Evolutionary conservation across 106 monocot species (phyloP), one percentile per base, ranked within the genome.

Genomic region (Acanthochlamys bracteata): DNA sequence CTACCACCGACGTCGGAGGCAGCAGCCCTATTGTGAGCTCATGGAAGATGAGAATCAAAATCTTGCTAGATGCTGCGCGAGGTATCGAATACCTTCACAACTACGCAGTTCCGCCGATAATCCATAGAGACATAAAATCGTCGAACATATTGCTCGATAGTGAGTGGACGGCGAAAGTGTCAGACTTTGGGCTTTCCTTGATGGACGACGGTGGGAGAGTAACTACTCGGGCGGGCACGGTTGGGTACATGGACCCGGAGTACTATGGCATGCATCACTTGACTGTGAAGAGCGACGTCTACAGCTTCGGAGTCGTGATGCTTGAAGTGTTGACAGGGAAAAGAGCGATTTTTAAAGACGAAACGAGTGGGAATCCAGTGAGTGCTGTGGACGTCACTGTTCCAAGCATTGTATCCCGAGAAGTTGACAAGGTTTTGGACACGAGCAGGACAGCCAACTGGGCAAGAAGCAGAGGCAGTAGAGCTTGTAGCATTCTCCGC

Each of bases 201-300:
- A 74, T 66, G 66, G 82, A 72, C 9, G 6, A 73, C 79, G 19
- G 83, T 68, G 10, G 43, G 76, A 7, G 73, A 75, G 13, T 72
- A 24, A 11, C 64, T 25, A 8, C 70, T 75, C 67, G 56, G 74
- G 93, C 88, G 6, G 88, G 92, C 17, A 93, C 93, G 2, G 75
- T 93, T 2, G 93, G 93, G 2, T 93, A 93, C 88, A 93, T 93
- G 80, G 93, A 93, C 63, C 93, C 88, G 10, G 93, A 93, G 70
- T 93, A 93, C 78, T 88, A 93, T 60, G 86, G 93, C 11, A 61
- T 80, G n/a, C 82, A 78, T 13, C 84, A 89, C 19, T 57, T 93
- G 57, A 93, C 93, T 4, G 78, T 69, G 55, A 93, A 89, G 82
- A 89, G 88, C 61, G 93, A 93, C 57, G 85, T 93, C 14, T 93